Evolutionary conservation across 768 basidiomycete genomes (phyloP), one percentile per base, ranked within the genome.

Genomic region (Chalciporus chontae): DNA sequence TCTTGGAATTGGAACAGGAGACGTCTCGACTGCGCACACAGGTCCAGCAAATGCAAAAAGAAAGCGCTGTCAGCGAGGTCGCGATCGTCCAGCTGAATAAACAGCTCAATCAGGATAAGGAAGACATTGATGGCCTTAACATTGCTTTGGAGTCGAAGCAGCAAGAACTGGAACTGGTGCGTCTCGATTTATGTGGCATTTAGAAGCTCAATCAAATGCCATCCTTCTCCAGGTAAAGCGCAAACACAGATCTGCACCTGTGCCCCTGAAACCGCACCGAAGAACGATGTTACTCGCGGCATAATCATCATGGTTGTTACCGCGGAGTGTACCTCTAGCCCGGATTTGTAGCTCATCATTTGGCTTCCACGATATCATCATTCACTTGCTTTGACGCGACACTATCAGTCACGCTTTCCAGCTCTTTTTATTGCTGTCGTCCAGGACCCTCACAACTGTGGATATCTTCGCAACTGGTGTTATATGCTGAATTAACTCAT

Each of bases 141-240:
- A 92, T 94, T 31, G 94, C 93, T 0, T 69, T 96, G 47, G 91
- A 94, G 67, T 85, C 91, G 21, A 96, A 96, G 69, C 94, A 96
- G 61, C 92, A 94, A 66, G 94, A 95, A 66, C 71, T 96, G 34
- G 92, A 95, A 64, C 63, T 94, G 67, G 94, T 96, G 51, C 46
- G 81, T 75, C 38, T 24, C 17, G 48, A 59, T 36, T 13, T 34
- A 26, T 9, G 8, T n/a, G 11, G n/a, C 15, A 19, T 24, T 21
- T 19, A 31, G 11, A 51, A 5, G 14, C 11, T 63, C 1, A 52
- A 15, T 24, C 34, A 17, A 24, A 10, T 40, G 36, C 19, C 60
- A 21, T 32, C n/a, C 19, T 34, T 23, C 17, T 50, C 21, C 57
- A 86, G 85, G 69, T 85, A 32, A 90, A 90, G 65, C 76, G 87